Conservation (phyloP, 2,329 filamentous ascomycete species). For the Penicillium brasilianum region DNA sequence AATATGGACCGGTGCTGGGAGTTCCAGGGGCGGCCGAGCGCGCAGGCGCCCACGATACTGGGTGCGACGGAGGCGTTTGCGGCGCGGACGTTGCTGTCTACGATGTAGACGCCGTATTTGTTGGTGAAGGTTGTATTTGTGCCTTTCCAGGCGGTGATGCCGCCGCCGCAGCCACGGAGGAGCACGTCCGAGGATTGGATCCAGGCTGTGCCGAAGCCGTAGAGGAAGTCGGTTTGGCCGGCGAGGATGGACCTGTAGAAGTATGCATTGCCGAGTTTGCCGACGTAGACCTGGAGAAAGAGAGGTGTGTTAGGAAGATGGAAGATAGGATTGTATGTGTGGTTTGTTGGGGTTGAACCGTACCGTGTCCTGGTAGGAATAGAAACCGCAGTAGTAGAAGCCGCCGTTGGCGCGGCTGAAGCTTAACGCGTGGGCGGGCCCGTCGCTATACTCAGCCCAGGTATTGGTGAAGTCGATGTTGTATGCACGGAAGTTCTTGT, state of each 20-base stretch:
- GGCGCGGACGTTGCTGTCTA: conserved; percentile 58
- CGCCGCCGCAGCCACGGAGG: conserved; percentile 67
- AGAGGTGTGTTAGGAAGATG: not conserved
- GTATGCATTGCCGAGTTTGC: conserved; percentile 69
- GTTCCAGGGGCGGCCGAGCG: conserved; percentile 69
- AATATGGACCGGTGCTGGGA: conserved; percentile 63
- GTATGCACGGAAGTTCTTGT: conserved; percentile 67
- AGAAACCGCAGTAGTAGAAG: conserved; percentile 70
- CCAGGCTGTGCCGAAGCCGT: conserved; percentile 70
- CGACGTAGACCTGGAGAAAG: conserved; percentile 59
- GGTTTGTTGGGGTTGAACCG: not conserved
- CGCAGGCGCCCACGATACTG: conserved; percentile 54
- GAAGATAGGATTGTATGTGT: not conserved
- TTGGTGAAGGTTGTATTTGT: conserved; percentile 69
- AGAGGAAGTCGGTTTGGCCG: conserved; percentile 71
- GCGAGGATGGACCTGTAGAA: conserved; percentile 66
- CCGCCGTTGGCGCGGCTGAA: conserved; percentile 68
- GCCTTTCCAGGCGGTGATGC: conserved; percentile 72
- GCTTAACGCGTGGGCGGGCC: conserved; percentile 65
- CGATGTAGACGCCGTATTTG: conserved; percentile 70
- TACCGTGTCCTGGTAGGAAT: conserved; percentile 70
- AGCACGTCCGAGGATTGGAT: conserved; percentile 60
- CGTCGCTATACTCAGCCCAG: conserved; percentile 57
- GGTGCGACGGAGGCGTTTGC: conserved; percentile 56
- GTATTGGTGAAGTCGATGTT: conserved; percentile 70